Percentiles rank a stretch among this genome's conserved stretches.
phyloP scores from a whole-genome alignment of 2,329 filamentous ascomycete genomes.

The Penicillium hordei region DNA sequence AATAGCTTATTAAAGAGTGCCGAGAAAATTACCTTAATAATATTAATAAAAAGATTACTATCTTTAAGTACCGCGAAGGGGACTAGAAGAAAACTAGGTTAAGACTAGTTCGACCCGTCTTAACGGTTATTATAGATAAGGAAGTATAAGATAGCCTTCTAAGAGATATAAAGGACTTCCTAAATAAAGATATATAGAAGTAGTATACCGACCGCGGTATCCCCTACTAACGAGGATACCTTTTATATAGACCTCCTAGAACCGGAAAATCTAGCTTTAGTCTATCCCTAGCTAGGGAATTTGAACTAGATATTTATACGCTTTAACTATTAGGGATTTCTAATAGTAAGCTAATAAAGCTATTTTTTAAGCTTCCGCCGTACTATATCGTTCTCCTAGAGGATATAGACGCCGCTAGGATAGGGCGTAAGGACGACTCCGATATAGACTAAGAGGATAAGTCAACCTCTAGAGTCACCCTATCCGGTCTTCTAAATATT shows the following conservation, averaged over 20 bases:
- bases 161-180: constrained; percentile 40
- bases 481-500: too few relatives aligned
- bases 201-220: constrained; percentile 86
- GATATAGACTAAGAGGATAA: too few relatives aligned
- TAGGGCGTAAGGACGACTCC: too few relatives aligned
- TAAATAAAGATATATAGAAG: constrained; percentile 27
- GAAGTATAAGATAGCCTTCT: constrained; percentile 28
- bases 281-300: constrained; percentile 75
- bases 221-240: constrained; percentile 76
- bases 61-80: constrained; percentile 29
- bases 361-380: too few relatives aligned
- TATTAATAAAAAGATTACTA: constrained; percentile 18
- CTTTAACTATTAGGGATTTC: too few relatives aligned
- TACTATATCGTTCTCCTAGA: too few relatives aligned
- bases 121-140: constrained; percentile 21
- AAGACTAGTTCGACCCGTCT: constrained; percentile 16
- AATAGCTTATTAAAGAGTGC: constrained; percentile 33
- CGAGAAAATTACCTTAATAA: constrained; percentile 29
- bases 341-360: too few relatives aligned
- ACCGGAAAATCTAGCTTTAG: constrained; percentile 90
- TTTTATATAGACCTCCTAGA: constrained; percentile 77
- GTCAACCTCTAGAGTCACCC: too few relatives aligned
- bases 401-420: too few relatives aligned
- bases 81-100: constrained; percentile 24
- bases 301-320: constrained; percentile 80